phyloP scores from a whole-genome alignment of 148 eudicot species.

The Fagopyrum esculentum region DNA sequence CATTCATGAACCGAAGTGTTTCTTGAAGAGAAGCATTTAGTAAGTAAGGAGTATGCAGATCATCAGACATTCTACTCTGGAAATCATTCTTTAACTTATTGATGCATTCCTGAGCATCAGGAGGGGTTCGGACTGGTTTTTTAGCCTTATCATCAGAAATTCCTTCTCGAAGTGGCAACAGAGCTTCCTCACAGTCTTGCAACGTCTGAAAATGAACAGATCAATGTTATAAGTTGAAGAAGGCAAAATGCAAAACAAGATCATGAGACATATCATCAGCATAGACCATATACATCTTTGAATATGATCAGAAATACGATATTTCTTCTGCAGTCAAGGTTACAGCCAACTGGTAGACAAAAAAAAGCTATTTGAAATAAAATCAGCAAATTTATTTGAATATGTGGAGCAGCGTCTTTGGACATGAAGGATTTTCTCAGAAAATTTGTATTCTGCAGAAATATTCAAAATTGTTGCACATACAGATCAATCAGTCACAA shows the following conservation, averaged over 20 bases:
- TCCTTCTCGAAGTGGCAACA: constrained; percentile 30
- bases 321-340: no score
- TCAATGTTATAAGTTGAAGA: not conserved
- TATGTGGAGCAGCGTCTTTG: no score
- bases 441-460: no score
- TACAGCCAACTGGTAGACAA: no score
- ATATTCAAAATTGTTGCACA: no score
- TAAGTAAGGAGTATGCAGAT: constrained; percentile 62
- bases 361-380: no score
- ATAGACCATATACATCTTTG: no score
- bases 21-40: constrained; percentile 59
- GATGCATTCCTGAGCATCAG: constrained; percentile 46
- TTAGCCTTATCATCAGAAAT: constrained; percentile 23
- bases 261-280: not conserved
- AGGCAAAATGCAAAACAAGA: not conserved
- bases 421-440: no score
- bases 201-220: constrained; percentile 39
- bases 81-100: constrained; percentile 44
- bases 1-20: constrained; percentile 50
- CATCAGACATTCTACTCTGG: constrained; percentile 55
- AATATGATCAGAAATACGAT: no score
- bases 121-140: constrained; percentile 28
- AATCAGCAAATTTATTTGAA: no score
- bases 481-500: no score
- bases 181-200: constrained; percentile 55